Conservation (phyloP, 768 basidiomycete genomes). For the Termitomyces eurrhizus region DNA sequence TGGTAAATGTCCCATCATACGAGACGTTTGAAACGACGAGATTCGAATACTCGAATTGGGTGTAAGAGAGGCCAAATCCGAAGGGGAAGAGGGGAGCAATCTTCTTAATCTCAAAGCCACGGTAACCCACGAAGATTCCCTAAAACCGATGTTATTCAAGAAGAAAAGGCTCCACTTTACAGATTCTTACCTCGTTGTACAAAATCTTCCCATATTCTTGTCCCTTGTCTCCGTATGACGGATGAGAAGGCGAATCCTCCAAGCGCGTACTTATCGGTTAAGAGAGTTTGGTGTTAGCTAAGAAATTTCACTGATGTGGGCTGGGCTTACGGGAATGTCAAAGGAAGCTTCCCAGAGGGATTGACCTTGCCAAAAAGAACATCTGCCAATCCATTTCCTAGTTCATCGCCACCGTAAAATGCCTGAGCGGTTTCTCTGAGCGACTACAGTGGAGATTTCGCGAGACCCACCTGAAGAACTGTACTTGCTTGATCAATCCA, state of each 20-base stretch:
- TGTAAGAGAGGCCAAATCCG: slow-evolving; percentile 58
- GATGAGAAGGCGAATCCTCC: slow-evolving; percentile 49
- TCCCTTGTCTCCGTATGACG: slow-evolving; percentile 39
- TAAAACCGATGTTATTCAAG: slow-evolving; percentile 12
- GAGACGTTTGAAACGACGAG: slow-evolving; percentile 32
- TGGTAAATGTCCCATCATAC: slow-evolving; percentile 29
- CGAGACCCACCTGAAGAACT: slow-evolving; percentile 34
- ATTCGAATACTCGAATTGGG: slow-evolving; percentile 49
- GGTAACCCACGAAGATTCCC: slow-evolving; percentile 52
- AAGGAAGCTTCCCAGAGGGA: slow-evolving; percentile 53
- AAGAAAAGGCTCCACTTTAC: not conserved
- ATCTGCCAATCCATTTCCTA: slow-evolving; percentile 55
- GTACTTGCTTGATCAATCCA: slow-evolving; percentile 40
- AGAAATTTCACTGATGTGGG: not conserved
- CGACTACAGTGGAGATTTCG: not conserved
- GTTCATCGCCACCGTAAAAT: slow-evolving; percentile 52
- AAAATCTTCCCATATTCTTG: slow-evolving; percentile 40
- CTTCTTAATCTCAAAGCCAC: slow-evolving; percentile 42
- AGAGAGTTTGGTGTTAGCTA: not conserved
- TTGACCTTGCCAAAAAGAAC: slow-evolving; percentile 58
- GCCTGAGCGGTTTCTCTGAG: slow-evolving; percentile 25
- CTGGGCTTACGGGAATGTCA: slow-evolving; percentile 47
- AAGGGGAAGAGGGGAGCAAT: slow-evolving; percentile 49
- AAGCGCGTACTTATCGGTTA: slow-evolving; percentile 33
- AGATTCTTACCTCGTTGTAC: slow-evolving; percentile 38